phyloP scores from a whole-genome alignment of 1,139 yeast genomes.

The Debaryomyces coudertii region DNA sequence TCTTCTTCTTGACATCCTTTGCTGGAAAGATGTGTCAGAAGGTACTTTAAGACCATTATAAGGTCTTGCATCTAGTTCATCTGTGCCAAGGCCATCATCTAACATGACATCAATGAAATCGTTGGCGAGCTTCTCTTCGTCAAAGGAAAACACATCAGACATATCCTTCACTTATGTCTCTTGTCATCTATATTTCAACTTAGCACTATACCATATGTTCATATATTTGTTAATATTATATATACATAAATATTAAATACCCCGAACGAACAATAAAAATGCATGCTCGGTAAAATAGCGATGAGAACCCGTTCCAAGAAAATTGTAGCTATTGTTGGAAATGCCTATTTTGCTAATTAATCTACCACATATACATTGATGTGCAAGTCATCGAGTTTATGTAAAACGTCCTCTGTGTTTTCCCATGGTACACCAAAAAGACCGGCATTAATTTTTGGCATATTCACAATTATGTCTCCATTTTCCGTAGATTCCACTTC shows the following conservation, averaged over 20 bases:
- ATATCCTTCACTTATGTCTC: neutral
- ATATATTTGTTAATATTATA: neutral
- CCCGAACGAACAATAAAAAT: slow-evolving; percentile 7
- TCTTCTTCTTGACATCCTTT: slow-evolving; percentile 18
- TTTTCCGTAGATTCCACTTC: slow-evolving; percentile 16
- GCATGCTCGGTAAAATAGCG: slow-evolving; percentile 5
- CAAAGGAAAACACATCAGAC: slow-evolving; percentile 23
- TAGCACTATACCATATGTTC: neutral
- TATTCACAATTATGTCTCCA: slow-evolving; percentile 39
- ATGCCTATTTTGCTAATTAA: slow-evolving; percentile 14
- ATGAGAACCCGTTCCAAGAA: slow-evolving; percentile 1
- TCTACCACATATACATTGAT: slow-evolving; percentile 46
- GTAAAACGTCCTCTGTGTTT: slow-evolving; percentile 56
- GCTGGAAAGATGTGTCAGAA: slow-evolving; percentile 5
- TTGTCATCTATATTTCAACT: neutral
- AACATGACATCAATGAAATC: slow-evolving; percentile 12
- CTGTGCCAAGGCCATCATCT: slow-evolving; percentile 9
- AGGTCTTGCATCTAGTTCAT: slow-evolving; percentile 8
- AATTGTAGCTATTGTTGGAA: slow-evolving; percentile 3
- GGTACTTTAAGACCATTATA: slow-evolving; percentile 10
- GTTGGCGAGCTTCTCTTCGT: slow-evolving; percentile 23
- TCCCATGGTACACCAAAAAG: slow-evolving; percentile 81
- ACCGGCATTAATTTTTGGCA: slow-evolving; percentile 85
- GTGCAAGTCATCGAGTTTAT: slow-evolving; percentile 26
- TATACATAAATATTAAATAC: neutral